Percentiles rank a stretch among this genome's conserved stretches.
Conservation (phyloP, 352 stramenopile species). For the Globisporangium spinosum region DNA sequence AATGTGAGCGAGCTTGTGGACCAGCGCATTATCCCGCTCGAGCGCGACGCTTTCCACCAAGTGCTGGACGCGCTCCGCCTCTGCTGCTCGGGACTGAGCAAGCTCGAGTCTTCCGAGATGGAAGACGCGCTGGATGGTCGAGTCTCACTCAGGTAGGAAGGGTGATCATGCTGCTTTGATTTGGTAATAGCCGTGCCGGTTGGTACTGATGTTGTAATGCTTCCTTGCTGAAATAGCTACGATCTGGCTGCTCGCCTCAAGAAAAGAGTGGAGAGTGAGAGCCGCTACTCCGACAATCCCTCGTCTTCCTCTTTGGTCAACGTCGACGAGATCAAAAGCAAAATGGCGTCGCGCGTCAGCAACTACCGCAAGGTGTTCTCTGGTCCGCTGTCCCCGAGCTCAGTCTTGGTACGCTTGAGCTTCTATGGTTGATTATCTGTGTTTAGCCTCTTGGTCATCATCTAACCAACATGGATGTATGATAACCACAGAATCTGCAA, state of each 20-base stretch:
- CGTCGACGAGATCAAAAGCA: slow-evolving; percentile 32
- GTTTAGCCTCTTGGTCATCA: background rate
- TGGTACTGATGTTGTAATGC: slow-evolving; percentile 7
- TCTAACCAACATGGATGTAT: background rate
- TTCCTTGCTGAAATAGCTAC: slow-evolving; percentile 20
- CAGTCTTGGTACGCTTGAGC: slow-evolving; percentile 32
- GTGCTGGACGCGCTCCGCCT: slow-evolving; percentile 40
- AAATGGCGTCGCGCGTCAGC: slow-evolving; percentile 42
- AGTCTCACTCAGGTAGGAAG: slow-evolving; percentile 34
- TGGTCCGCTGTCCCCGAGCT: slow-evolving; percentile 31
- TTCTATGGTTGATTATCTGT: background rate
- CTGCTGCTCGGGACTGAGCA: slow-evolving; percentile 26
- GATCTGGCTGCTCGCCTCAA: slow-evolving; percentile 38
- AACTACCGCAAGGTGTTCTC: slow-evolving; percentile 37
- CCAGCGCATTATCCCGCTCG: slow-evolving; percentile 30
- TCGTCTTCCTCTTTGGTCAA: background rate
- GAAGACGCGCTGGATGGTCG: slow-evolving; percentile 14
- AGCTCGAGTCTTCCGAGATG: slow-evolving; percentile 19
- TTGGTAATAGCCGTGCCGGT: background rate
- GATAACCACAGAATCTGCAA: slow-evolving; percentile 1
- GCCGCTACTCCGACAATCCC: background rate
- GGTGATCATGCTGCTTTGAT: slow-evolving; percentile 5
- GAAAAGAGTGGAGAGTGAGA: slow-evolving; percentile 35
- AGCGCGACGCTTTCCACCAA: slow-evolving; percentile 59
- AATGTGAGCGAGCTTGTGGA: slow-evolving; percentile 23